phyloP scores from a whole-genome alignment of 2,329 filamentous ascomycete species.

The Hymenoscyphus linearis region DNA sequence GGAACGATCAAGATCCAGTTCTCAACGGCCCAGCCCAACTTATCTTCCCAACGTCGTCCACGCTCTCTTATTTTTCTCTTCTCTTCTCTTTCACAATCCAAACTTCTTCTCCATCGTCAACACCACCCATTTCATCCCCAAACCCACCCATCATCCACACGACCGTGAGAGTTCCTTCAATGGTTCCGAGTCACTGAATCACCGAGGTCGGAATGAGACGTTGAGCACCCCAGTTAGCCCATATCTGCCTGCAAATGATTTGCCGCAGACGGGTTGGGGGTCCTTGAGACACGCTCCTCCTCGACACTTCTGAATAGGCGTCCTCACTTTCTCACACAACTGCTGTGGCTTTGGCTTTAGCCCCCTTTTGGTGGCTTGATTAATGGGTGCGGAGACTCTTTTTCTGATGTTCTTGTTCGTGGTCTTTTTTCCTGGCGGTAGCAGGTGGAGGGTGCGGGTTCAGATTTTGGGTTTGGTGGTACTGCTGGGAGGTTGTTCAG shows the following conservation, averaged over 20 bases:
- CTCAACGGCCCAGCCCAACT: not conserved
- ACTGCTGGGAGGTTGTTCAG: not conserved
- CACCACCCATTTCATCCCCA: no score
- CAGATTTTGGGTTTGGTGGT: not conserved
- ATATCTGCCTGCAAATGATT: no score
- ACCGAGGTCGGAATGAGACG: no score
- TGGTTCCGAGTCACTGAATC: no score
- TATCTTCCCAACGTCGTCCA: not conserved
- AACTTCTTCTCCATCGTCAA: no score
- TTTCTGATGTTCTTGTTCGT: not conserved
- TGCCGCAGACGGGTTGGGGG: no score
- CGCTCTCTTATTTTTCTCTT: not conserved
- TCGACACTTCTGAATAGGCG: no score
- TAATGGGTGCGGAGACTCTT: not conserved
- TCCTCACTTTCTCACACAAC: no score
- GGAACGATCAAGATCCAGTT: not conserved
- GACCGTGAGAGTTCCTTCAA: no score
- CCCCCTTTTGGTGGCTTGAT: not conserved
- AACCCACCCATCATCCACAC: no score
- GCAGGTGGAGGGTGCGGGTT: not conserved
- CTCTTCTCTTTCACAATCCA: not conserved
- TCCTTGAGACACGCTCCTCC: no score
- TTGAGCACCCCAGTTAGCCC: no score
- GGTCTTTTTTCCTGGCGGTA: not conserved
- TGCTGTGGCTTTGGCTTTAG: not conserved